A percentile compares a stretch with the other conserved stretches of the same genome.
Evolutionary conservation across 768 basidiomycete species (phyloP).

Genomic region (Russula emetica): DNA sequence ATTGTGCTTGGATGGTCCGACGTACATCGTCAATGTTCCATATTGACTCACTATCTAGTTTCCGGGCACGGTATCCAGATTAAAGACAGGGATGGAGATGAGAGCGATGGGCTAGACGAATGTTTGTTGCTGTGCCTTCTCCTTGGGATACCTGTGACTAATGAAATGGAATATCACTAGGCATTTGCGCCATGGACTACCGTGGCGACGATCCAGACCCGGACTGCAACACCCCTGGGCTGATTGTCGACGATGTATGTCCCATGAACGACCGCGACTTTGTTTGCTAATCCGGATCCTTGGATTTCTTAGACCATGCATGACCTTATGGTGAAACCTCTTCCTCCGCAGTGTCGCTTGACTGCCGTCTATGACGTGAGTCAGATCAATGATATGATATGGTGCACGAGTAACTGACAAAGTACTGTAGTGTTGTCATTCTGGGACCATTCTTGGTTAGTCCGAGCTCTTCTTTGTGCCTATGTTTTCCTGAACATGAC

Average conservation of each 20-base stretch:
- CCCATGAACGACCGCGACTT: not conserved
- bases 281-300: not conserved
- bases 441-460: conserved; percentile 6
- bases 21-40: not conserved
- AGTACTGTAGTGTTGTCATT: not conserved
- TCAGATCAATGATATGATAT: not conserved
- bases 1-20: not conserved
- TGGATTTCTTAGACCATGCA: not conserved
- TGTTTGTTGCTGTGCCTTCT: not conserved
- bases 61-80: not conserved
- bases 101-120: not conserved
- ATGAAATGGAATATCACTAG: not conserved
- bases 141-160: not conserved
- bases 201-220: not conserved
- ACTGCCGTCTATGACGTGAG: conserved; percentile 11
- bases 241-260: conserved; percentile 9
- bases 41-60: not conserved
- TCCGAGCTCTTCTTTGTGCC: not conserved
- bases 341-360: not conserved
- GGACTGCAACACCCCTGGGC: not conserved
- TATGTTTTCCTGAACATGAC: not conserved
- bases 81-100: not conserved
- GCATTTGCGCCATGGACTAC: conserved; percentile 1
- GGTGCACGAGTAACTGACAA: not conserved
- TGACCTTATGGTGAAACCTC: not conserved